Percentiles rank a stretch among this genome's conserved stretches.
These are phyloP conservation scores for Neonectria ditissima DNA, from an alignment of 2,329 filamentous ascomycete species.

Conservation along the genomic window DNA sequence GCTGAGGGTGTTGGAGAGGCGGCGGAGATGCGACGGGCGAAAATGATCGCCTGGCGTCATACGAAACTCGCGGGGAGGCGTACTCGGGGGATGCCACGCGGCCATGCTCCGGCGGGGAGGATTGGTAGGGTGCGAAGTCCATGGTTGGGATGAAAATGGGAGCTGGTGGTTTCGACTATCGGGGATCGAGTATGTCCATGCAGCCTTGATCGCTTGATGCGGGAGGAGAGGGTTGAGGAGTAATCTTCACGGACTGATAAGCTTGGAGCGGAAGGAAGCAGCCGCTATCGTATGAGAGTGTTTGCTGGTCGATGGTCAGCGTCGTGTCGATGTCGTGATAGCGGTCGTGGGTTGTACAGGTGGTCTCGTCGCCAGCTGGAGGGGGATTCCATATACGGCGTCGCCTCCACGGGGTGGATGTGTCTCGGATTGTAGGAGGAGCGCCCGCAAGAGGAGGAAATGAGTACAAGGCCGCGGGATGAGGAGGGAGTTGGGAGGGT, in stretches of 20 bases:
- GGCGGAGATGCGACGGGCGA: conserved; percentile 59
- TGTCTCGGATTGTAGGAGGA: too few relatives aligned
- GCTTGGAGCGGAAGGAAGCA: background rate
- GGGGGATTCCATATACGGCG: background rate
- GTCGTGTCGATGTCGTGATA: background rate
- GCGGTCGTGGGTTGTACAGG: background rate
- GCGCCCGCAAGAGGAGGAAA: background rate
- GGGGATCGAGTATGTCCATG: conserved; percentile 1
- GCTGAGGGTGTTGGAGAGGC: conserved; percentile 63
- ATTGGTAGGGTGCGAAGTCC: conserved; percentile 98
- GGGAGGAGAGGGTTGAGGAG: background rate
- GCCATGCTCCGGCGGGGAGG: conserved; percentile 85
- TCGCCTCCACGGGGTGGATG: background rate
- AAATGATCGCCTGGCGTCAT: conserved; percentile 65
- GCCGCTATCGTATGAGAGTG: background rate
- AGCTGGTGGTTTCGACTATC: conserved; percentile 9
- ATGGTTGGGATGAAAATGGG: conserved; percentile 59
- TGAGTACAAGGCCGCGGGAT: background rate
- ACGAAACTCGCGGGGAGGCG: conserved; percentile 67
- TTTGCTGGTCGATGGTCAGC: background rate
- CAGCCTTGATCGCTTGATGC: background rate
- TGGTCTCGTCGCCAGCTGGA: background rate
- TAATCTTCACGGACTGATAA: background rate
- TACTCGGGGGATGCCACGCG: conserved; percentile 79
- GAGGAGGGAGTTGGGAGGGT: conserved; percentile 1